A percentile compares a stretch with the other conserved stretches of the same genome.
These are phyloP conservation scores for Vanilla planifolia DNA, from an alignment of 106 monocot species.

Conservation along the genomic window DNA sequence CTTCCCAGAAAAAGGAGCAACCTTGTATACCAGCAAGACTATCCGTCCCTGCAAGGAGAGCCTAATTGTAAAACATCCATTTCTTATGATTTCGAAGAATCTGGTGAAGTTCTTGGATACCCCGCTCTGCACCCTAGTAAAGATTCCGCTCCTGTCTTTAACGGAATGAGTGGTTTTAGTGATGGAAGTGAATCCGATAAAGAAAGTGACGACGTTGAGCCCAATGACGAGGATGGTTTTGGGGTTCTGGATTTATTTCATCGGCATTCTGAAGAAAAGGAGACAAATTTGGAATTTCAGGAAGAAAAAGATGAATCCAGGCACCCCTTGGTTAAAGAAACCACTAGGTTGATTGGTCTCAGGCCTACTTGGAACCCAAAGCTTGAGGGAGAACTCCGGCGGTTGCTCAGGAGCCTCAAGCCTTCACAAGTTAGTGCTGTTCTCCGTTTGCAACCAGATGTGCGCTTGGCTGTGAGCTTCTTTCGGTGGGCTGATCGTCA, in stretches of 20 bases:
- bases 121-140: not conserved
- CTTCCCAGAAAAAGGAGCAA: not conserved
- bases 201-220: conserved; percentile 14
- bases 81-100: not conserved
- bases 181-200: conserved; percentile 11
- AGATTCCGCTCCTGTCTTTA: conserved; percentile 2
- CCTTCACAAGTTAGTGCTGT: conserved; percentile 54
- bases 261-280: not conserved
- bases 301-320: conserved; percentile 33
- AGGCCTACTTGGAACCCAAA: conserved; percentile 56
- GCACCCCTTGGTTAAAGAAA: conserved; percentile 60
- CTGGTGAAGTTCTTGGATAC: not conserved
- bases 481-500: conserved; percentile 92
- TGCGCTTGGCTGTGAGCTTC: conserved; percentile 55
- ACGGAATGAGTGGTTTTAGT: conserved; percentile 4
- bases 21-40: not conserved
- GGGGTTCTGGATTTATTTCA: conserved; percentile 19
- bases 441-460: conserved; percentile 51
- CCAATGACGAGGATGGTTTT: conserved; percentile 6
- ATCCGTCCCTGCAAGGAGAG: not conserved
- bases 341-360: conserved; percentile 61
- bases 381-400: conserved; percentile 57
- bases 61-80: not conserved
- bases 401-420: conserved; percentile 44
- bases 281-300: not conserved